Evolutionary conservation across 805 yeast species (phyloP).

Genomic region (Zygoascus ofunaensis): DNA sequence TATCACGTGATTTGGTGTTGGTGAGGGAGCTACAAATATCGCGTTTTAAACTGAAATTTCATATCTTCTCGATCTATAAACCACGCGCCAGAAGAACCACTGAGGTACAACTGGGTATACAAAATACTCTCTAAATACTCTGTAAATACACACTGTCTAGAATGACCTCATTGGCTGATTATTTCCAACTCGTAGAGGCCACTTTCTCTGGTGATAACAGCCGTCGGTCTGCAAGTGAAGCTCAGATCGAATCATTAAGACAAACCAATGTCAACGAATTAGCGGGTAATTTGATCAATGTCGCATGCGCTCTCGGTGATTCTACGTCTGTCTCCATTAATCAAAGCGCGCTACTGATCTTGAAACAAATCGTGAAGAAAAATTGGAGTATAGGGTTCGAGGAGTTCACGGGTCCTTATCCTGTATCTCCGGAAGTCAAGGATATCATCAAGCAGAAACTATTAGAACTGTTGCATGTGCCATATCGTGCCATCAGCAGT

Average conservation of each 20-base stretch:
- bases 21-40: too few relatives aligned
- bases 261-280: background rate
- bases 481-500: conserved; percentile 51
- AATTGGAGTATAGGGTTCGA: conserved; percentile 82
- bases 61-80: too few relatives aligned
- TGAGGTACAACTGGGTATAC: too few relatives aligned
- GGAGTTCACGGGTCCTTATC: conserved; percentile 52
- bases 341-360: conserved; percentile 57
- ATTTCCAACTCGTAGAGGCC: background rate
- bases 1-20: too few relatives aligned
- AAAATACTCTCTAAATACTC: too few relatives aligned
- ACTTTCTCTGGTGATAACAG: background rate
- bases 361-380: conserved; percentile 58
- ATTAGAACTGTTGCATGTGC: conserved; percentile 39
- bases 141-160: too few relatives aligned
- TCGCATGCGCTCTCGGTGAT: background rate
- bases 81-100: too few relatives aligned
- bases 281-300: background rate
- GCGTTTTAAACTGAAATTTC: too few relatives aligned
- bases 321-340: background rate
- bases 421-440: conserved; percentile 48
- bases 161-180: background rate
- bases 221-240: background rate
- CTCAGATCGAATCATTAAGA: background rate
- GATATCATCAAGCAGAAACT: conserved; percentile 41